Conservation (phyloP, 1,284 basidiomycete species). For the Rhodotorula mucilaginosa region DNA sequence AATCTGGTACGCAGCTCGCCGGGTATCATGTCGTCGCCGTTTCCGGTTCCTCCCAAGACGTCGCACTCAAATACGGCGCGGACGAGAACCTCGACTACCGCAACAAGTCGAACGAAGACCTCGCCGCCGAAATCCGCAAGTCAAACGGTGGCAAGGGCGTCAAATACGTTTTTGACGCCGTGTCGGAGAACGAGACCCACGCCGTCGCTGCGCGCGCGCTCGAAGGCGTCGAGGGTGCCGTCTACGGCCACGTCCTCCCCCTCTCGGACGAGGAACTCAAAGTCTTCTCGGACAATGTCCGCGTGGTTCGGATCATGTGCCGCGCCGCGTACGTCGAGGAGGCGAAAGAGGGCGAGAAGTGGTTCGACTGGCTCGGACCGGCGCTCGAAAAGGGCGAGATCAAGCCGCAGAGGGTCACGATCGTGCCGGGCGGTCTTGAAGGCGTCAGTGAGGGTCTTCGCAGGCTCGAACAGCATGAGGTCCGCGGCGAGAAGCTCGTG, state of each 20-base stretch:
- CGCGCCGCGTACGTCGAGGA: slow-evolving; percentile 21
- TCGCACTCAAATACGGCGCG: slow-evolving; percentile 42
- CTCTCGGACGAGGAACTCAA: slow-evolving; percentile 7
- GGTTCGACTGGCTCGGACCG: slow-evolving; percentile 40
- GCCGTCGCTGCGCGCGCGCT: slow-evolving; percentile 40
- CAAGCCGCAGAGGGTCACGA: slow-evolving; percentile 41
- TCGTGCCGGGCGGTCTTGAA: slow-evolving; percentile 45
- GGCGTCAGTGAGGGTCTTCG: slow-evolving; percentile 46
- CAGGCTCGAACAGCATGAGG: slow-evolving; percentile 43
- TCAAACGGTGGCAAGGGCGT: slow-evolving; percentile 27
- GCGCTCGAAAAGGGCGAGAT: slow-evolving; percentile 44
- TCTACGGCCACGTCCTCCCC: slow-evolving; percentile 24
- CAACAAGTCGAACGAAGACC: slow-evolving; percentile 32
- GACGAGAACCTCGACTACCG: slow-evolving; percentile 47
- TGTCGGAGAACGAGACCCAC: slow-evolving; percentile 36
- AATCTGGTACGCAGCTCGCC: slow-evolving; percentile 23
- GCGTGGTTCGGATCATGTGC: slow-evolving; percentile 28
- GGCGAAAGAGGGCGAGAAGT: slow-evolving; percentile 38
- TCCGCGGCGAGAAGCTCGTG: slow-evolving; percentile 49
- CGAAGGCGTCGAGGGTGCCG: slow-evolving; percentile 3
- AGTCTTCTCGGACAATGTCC: slow-evolving; percentile 19
- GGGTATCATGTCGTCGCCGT: slow-evolving; percentile 48
- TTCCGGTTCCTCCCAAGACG: slow-evolving; percentile 40
- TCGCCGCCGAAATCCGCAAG: slow-evolving; percentile 33
- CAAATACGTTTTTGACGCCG: slow-evolving; percentile 44